Conservation (phyloP, 192 early-diverging fungal genomes). For the Funneliformis geosporum region DNA sequence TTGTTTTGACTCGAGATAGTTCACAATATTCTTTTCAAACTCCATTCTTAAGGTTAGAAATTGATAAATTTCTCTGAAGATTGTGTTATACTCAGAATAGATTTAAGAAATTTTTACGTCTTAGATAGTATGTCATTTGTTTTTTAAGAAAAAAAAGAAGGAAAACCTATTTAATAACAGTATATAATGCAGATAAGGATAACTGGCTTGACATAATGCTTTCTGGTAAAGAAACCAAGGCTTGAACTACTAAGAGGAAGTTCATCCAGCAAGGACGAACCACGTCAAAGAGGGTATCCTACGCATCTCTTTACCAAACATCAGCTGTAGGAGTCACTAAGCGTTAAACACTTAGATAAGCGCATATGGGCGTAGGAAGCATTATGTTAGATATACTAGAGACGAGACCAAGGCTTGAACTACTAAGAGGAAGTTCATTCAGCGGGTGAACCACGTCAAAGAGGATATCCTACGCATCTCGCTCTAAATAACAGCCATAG, state of each 20-base stretch:
- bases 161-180: background rate
- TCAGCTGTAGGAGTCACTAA: constrained; percentile 9
- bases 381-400: background rate
- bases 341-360: background rate
- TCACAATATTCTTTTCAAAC: constrained; percentile 15
- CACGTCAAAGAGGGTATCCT: constrained; percentile 23
- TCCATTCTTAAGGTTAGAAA: background rate
- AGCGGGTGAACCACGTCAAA: background rate
- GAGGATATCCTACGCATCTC: background rate
- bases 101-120: background rate
- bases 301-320: constrained; percentile 10
- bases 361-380: background rate
- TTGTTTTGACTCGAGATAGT: constrained; percentile 9
- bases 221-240: constrained; percentile 24
- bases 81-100: background rate
- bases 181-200: background rate
- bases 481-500: background rate
- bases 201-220: constrained; percentile 15
- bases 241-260: constrained; percentile 1
- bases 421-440: background rate
- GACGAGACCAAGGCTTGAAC: background rate
- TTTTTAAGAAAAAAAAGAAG: background rate
- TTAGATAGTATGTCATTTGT: background rate
- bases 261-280: background rate
- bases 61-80: background rate